Evolutionary conservation across 2,329 filamentous ascomycete species (phyloP), one percentile per base, ranked within the genome.

Genomic region (Penicillium capsulatum): DNA sequence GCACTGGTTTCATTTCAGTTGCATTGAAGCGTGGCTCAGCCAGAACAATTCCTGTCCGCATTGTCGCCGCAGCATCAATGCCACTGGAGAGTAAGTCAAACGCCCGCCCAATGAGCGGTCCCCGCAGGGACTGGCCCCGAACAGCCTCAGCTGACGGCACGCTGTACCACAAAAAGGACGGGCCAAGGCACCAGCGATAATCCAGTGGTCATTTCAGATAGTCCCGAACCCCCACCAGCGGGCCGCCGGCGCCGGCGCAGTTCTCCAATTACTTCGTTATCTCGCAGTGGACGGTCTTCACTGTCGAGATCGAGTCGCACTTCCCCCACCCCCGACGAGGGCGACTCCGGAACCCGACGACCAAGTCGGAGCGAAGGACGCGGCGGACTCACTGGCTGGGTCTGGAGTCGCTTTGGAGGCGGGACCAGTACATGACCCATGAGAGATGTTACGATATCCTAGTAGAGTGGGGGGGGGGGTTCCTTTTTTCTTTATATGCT

Each of bases 21-120:
- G 91, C 55, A 85, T 92, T 22, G 75, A 80, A 16, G 73, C 85
- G 34, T 97, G 91, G 91, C 69, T 97, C 36, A 79, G 77, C 54
- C 86, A 94, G 64, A 90, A 96, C 64, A 89, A 96, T 55, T 95
- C 90, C 0, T 97, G 91, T 55, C 91, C 91, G 3, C 70, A 73
- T 45, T 73, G 70, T 38, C 64, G 70, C 28, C 62, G 63, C 31
- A 55, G 62, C 19, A 69, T 71, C 20, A 53, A 54, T 38, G 38
- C 44, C 28, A 42, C 40, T 44, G 42, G 44, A 45, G 37, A 47
- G 54, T 57, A 54, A 60, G 51, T 54, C 17, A n/a, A 9, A 9
- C 19, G 27, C 37, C 10, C 28, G 40, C 50, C 16, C 32, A n/a
- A 35, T 22, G 30, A 10, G 17, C 8, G 19, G 24, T 38, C 30